Percentiles rank a stretch among this genome's conserved stretches.
phyloP scores from a whole-genome alignment of 306 rosid genomes.

The Styphnolobium japonicum region DNA sequence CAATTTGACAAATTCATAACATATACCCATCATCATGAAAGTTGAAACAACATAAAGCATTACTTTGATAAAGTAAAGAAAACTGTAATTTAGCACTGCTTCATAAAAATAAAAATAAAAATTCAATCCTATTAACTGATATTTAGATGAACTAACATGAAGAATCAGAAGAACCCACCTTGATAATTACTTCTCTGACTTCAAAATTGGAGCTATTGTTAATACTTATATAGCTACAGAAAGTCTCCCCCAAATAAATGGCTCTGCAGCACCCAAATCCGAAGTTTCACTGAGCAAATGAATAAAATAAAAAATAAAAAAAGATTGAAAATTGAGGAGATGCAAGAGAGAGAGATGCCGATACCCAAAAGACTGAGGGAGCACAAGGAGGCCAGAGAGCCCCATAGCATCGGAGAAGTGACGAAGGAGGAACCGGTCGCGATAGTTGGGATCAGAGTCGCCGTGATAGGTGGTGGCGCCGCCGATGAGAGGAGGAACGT shows the following conservation, averaged over 20 bases:
- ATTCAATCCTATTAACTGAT: not conserved
- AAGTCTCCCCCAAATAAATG: constrained; percentile 91
- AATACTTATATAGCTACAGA: constrained; percentile 91
- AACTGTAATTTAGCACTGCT: not conserved
- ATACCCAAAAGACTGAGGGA: constrained; percentile 93
- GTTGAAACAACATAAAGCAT: not conserved
- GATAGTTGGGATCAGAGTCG: constrained; percentile 68
- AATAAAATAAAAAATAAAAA: not conserved
- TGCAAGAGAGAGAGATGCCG: not conserved
- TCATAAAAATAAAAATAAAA: not conserved
- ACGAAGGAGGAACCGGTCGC: constrained; percentile 70
- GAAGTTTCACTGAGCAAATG: not conserved
- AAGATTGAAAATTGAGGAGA: not conserved
- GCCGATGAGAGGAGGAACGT: constrained; percentile 41
- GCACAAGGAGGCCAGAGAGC: constrained; percentile 95
- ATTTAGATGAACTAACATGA: not conserved
- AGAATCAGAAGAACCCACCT: constrained; percentile 47
- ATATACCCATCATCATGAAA: not conserved
- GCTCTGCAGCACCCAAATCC: constrained; percentile 53
- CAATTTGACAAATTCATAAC: not conserved
- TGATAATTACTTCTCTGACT: constrained; percentile 76
- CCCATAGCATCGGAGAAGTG: constrained; percentile 78
- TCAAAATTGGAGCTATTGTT: constrained; percentile 90
- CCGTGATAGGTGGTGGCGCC: not conserved
- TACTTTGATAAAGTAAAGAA: not conserved